These are phyloP conservation scores for Thielaviopsis euricoi DNA, from an alignment of 2,329 filamentous ascomycete species.

Conservation along the genomic window DNA sequence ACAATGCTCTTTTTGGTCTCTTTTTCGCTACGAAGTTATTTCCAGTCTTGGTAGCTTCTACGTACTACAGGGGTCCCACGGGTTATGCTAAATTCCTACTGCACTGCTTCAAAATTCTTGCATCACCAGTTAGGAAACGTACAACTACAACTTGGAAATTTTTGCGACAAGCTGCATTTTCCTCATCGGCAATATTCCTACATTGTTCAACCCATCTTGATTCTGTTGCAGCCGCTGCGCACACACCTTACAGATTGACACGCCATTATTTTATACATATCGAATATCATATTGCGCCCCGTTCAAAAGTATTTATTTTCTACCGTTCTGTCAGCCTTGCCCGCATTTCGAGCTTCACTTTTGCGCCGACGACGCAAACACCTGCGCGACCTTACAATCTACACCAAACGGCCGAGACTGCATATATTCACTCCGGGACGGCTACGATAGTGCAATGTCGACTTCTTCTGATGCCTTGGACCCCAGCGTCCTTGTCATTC, in stretches of 20 bases:
- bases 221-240: neutral
- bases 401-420: neutral
- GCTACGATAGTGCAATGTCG: neutral
- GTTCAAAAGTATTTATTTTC: too few species aligned
- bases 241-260: neutral
- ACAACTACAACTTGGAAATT: neutral
- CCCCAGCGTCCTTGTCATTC: conserved; percentile 35
- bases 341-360: neutral
- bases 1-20: neutral
- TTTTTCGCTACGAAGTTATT: neutral
- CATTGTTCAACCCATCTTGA: neutral
- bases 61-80: neutral
- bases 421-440: neutral
- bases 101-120: neutral
- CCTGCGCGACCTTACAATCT: neutral
- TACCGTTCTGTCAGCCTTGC: neutral
- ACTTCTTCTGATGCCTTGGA: conserved; percentile 16
- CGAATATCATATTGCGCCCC: neutral
- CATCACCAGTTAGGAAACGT: neutral
- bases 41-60: neutral
- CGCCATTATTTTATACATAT: neutral
- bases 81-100: neutral
- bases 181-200: neutral
- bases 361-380: neutral
- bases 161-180: neutral